Percentiles rank a stretch among this genome's conserved stretches.
These are phyloP conservation scores for Kalanchoe fedtschenkoi DNA, from an alignment of 164 flowering plant genomes.

Conservation along the genomic window DNA sequence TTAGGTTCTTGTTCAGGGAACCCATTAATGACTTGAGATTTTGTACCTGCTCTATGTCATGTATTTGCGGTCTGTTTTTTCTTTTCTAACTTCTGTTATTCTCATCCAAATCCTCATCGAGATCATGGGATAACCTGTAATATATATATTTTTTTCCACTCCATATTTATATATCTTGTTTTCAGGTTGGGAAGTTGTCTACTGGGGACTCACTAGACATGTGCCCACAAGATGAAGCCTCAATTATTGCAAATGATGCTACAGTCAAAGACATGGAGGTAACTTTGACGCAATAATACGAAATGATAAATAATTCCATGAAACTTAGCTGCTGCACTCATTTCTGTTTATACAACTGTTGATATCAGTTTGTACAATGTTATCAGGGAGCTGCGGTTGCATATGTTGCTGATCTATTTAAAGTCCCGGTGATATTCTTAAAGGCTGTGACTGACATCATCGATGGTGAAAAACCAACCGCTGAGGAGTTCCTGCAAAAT, in stretches of 20 bases:
- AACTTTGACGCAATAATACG: slow-evolving; percentile 3
- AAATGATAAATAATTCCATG: neutral
- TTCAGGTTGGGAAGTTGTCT: slow-evolving; percentile 75
- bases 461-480: slow-evolving; percentile 84
- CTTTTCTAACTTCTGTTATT: neutral
- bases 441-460: slow-evolving; percentile 89
- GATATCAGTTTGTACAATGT: slow-evolving; percentile 1
- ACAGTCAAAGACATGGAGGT: slow-evolving; percentile 98
- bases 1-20: neutral
- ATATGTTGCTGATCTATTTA: slow-evolving; percentile 73
- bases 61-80: too few relatives aligned
- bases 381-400: slow-evolving; percentile 89
- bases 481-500: slow-evolving; percentile 84
- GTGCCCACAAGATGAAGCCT: slow-evolving; percentile 79
- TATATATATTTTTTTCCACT: neutral
- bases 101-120: neutral
- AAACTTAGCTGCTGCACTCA: neutral
- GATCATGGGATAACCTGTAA: neutral
- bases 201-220: slow-evolving; percentile 95
- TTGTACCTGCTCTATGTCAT: too few relatives aligned
- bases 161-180: neutral
- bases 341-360: neutral
- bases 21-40: neutral
- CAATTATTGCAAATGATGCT: slow-evolving; percentile 78
- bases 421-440: slow-evolving; percentile 66